phyloP scores from a whole-genome alignment of 495 filamentous ascomycete genomes.

The Coniosporium apollinis region DNA sequence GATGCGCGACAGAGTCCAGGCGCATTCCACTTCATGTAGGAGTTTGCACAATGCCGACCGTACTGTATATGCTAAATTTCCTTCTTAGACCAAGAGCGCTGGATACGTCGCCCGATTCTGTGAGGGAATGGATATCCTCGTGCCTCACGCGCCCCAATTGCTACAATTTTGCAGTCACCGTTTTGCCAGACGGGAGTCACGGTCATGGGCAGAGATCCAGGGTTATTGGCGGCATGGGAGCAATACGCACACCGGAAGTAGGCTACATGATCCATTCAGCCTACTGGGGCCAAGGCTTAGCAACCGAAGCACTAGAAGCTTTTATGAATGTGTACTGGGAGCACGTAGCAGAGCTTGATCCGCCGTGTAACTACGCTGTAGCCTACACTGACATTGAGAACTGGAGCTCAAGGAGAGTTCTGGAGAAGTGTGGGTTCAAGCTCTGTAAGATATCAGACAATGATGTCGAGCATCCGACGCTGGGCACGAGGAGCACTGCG shows the following conservation, averaged over 20 bases:
- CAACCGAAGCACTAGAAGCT: slow-evolving; percentile 11
- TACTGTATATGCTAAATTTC: no score
- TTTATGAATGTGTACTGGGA: slow-evolving; percentile 9
- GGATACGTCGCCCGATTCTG: no score
- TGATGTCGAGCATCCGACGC: not conserved
- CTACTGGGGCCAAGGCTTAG: slow-evolving; percentile 10
- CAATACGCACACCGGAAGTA: slow-evolving; percentile 2
- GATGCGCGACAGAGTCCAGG: no score
- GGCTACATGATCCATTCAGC: slow-evolving; percentile 10
- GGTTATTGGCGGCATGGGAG: slow-evolving; percentile 8
- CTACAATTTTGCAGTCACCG: no score
- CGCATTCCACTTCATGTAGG: no score
- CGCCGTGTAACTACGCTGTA: slow-evolving; percentile 6
- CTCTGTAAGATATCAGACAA: slow-evolving; percentile 1
- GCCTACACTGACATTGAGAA: slow-evolving; percentile 5
- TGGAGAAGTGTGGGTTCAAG: slow-evolving; percentile 11
- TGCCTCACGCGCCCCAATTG: no score
- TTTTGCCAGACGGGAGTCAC: no score
- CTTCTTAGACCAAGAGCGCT: no score
- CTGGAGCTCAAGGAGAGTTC: slow-evolving; percentile 2
- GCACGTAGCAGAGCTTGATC: slow-evolving; percentile 5
- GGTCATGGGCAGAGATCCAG: no score
- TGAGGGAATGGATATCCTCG: no score
- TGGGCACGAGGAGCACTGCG: not conserved
- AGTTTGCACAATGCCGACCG: no score